Evolutionary conservation across 495 filamentous ascomycete genomes (phyloP), one percentile per base, ranked within the genome.

Genomic region (Hyphodiscus hymeniophilus): DNA sequence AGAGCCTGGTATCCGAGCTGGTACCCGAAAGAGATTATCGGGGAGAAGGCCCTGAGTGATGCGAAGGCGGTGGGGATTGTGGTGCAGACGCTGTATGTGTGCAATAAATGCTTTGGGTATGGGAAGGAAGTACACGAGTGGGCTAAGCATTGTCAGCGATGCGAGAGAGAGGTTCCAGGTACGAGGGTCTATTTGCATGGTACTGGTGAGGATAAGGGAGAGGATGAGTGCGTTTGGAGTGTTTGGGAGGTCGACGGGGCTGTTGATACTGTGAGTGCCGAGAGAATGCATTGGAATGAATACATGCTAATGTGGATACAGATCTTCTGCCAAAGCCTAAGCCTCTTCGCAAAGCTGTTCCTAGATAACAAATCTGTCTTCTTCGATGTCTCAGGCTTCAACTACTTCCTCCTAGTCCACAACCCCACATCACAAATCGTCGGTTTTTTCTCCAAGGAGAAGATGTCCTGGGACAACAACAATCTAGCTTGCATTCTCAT

Each of bases 391-490:
- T 80, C 81, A 30, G 87, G 85, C 47, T 99, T 99, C 69, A 81
- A 90, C 55, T 99, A 95, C 72, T 97, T 94, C 62, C 80, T 94
- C 17, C 81, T 97, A 45, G 78, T 86, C 38, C 70, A 82, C 49
- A 82, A 76, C 3, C 58, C 65, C 51, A 60, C 63, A 24, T 50
- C 60, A 1, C 48, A 59, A 36, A 82, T 96, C 24, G 77, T 95
- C 7, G 92, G 94, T 42, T 99, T 95, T 76, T 99, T 95, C 74
- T 91, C 85, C 18, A 97, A 97, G 60, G 92, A 99, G 68, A 97
- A 97, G 59, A 82, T 95, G 66, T 92, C 87, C 3, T 99, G 92
- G 92, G 92, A 99, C 59, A 87, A 92, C 56, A 96, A 97, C 63
- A 99, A 97, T 54, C 77, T 99, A 0, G 92, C 92, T 3, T 99